These are phyloP conservation scores for Geoglossum cookeanum DNA, from an alignment of 2,329 filamentous ascomycete species.

Conservation along the genomic window DNA sequence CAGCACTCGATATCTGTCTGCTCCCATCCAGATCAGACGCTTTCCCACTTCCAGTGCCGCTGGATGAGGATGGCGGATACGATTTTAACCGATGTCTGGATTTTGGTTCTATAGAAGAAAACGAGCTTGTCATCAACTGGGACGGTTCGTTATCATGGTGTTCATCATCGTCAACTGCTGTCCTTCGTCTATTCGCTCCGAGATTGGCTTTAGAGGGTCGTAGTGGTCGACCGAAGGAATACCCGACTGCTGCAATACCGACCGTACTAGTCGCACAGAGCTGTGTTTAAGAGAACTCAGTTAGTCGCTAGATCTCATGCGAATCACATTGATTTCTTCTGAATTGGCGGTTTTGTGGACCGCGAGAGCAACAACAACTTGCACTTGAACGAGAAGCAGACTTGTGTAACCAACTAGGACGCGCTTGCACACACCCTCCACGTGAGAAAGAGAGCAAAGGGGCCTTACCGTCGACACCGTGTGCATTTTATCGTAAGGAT, in stretches of 20 bases:
- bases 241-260: slow-evolving; percentile 38
- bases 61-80: neutral
- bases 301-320: neutral
- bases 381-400: neutral
- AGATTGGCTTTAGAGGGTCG: slow-evolving; percentile 17
- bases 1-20: neutral
- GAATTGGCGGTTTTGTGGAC: slow-evolving; percentile 1
- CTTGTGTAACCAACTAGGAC: neutral
- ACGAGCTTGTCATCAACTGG: neutral
- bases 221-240: slow-evolving; percentile 35
- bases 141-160: neutral
- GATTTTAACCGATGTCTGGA: neutral
- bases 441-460: neutral
- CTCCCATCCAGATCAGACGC: neutral
- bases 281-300: neutral
- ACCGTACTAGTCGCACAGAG: slow-evolving; percentile 41
- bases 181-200: slow-evolving; percentile 21
- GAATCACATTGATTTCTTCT: neutral
- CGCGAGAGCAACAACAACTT: neutral
- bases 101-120: neutral
- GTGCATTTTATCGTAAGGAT: slow-evolving; percentile 1
- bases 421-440: neutral
- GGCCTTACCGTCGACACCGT: slow-evolving; percentile 1
- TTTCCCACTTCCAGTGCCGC: slow-evolving; percentile 1
- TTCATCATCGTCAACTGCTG: neutral